phyloP scores from a whole-genome alignment of 108 stramenopile species.

The Epipyxis sp. region DNA sequence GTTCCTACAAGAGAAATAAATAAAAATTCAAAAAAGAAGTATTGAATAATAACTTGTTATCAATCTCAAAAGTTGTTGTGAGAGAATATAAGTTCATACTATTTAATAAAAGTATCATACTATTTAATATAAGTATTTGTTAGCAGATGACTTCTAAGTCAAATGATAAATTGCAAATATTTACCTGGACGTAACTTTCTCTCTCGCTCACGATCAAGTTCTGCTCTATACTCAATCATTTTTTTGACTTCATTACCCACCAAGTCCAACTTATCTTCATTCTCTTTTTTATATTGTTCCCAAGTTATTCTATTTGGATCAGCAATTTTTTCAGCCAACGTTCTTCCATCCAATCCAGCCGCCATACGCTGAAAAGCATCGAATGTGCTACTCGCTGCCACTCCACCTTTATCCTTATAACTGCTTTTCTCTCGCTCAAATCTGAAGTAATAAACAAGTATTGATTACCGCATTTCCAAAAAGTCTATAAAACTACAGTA shows the following conservation, averaged over 20 bases:
- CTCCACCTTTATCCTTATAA: constrained; percentile 16
- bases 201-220: constrained; percentile 83
- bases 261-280: constrained; percentile 84
- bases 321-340: constrained; percentile 83
- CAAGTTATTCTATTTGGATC: constrained; percentile 91
- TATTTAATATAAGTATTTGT: background rate
- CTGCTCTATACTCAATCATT: constrained; percentile 85
- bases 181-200: constrained; percentile 59
- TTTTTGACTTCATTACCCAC: constrained; percentile 75
- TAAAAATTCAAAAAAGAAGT: too few relatives aligned
- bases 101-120: background rate
- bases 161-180: constrained; percentile 62
- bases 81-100: background rate
- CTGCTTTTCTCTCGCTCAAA: constrained; percentile 48
- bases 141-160: constrained; percentile 33
- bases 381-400: constrained; percentile 73
- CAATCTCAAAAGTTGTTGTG: background rate
- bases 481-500: too few relatives aligned
- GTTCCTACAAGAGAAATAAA: too few relatives aligned
- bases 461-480: too few relatives aligned
- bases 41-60: background rate
- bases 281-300: constrained; percentile 96
- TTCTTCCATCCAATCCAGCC: constrained; percentile 81
- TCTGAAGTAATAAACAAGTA: too few relatives aligned
- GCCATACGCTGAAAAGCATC: constrained; percentile 88